Evolutionary conservation across 495 filamentous ascomycete species (phyloP), one percentile per base, ranked within the genome.

Genomic region (Venustampulla echinocandica): DNA sequence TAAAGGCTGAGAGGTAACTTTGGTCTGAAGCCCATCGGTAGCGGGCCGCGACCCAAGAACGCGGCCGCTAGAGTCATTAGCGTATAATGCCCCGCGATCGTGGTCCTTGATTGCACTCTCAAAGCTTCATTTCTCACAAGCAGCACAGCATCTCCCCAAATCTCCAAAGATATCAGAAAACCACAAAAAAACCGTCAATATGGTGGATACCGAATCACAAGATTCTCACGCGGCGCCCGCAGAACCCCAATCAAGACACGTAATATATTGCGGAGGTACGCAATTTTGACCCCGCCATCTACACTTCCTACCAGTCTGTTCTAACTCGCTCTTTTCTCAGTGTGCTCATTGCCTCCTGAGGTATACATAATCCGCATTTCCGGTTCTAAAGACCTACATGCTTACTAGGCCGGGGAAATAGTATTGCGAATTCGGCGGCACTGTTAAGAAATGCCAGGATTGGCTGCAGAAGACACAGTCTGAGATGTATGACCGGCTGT

Each of bases 351-450:
- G 58, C 92, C 92, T 38, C 88, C 90, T 57, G 92, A 64, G 60
- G 59, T 65, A 50, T 28, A 37, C n/a, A 3, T 22, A 18, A 13
- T 27, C 19, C 2, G 4, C 13, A 27, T 4, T 34, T 23, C 11
- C 19, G 23, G 2, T 4, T 18, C 17, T 5, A 34, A 21, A 46
- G 10, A 28, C 10, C 22, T 13, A 28, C 11, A 27, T 10, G 21
- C 49, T 42, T 17, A 51, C 20, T 23, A n/a, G 37, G 13, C 42
- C 32, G 37, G 54, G 41, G 48, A 57, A 57, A 47, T 67, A 98
- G 92, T 98, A 95, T 67, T 98, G 92, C 69, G 93, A 97, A 67
- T 97, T 95, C 64, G 90, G 92, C 57, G 90, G 85, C 42, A 95
- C 90, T n/a, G 79, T 84, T n/a, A 93, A 87, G 67, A 96, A 95